These are phyloP conservation scores for Scenedesmus sp. DNA, from an alignment of 163 green algal species.

Conservation along the genomic window DNA sequence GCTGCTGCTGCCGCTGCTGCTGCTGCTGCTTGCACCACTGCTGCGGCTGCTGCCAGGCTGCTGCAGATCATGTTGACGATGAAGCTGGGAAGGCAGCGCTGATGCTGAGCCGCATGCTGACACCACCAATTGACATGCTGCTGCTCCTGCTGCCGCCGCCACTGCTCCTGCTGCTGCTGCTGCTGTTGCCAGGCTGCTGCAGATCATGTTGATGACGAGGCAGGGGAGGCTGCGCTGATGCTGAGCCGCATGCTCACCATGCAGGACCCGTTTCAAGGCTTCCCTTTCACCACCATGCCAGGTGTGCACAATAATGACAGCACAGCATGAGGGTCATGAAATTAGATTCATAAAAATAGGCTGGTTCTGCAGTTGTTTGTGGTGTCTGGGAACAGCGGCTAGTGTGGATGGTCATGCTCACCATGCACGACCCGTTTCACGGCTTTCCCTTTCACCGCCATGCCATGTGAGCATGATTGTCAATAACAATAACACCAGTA, in stretches of 20 bases:
- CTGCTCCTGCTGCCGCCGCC: neutral
- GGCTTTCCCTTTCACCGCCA: constrained; percentile 43
- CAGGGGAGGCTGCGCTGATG: constrained; percentile 33
- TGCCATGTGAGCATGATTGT: neutral
- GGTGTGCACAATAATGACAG: neutral
- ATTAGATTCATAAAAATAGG: too few species aligned
- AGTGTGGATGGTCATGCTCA: too few species aligned
- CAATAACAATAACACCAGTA: too few species aligned
- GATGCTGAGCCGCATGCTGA: neutral
- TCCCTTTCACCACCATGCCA: constrained; percentile 40
- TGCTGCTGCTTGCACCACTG: neutral
- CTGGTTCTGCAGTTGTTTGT: neutral
- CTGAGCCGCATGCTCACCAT: constrained; percentile 41
- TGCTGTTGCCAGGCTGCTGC: neutral
- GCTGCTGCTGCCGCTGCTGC: neutral
- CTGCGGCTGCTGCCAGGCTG: neutral
- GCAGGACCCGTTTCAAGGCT: constrained; percentile 57
- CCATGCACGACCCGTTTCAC: constrained; percentile 51
- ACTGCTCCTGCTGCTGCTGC: neutral
- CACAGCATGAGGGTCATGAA: neutral
- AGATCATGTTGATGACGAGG: constrained; percentile 35
- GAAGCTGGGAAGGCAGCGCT: neutral
- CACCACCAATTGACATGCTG: neutral
- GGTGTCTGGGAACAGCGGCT: too few species aligned
- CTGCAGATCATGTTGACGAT: neutral